A percentile compares a stretch with the other conserved stretches of the same genome.
These are phyloP conservation scores for Galerina sulciceps DNA, from an alignment of 768 basidiomycete genomes.

Conservation along the genomic window DNA sequence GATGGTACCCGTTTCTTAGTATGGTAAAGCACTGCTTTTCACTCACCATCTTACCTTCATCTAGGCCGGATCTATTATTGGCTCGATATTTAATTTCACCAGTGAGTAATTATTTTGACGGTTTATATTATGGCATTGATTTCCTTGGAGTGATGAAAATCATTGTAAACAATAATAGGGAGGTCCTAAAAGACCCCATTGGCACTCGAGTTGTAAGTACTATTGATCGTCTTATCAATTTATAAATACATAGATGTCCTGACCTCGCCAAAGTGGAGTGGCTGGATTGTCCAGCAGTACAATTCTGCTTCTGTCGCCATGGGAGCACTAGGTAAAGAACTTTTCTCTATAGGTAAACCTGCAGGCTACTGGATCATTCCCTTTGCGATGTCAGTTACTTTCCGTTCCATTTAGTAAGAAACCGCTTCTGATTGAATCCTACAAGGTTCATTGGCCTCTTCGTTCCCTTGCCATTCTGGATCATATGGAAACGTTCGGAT, in stretches of 20 bases:
- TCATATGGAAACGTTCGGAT: conserved; percentile 41
- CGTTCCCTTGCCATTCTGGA: conserved; percentile 53
- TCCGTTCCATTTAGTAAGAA: not conserved
- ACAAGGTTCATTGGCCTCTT: conserved; percentile 52
- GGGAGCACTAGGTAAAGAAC: conserved; percentile 56
- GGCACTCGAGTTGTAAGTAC: conserved; percentile 48
- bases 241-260: not conserved
- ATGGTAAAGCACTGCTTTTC: not conserved
- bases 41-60: not conserved
- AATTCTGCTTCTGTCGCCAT: conserved; percentile 60
- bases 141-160: conserved; percentile 46
- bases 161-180: conserved; percentile 50
- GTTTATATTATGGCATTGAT: not conserved
- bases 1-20: conserved; percentile 31
- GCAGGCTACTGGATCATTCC: conserved; percentile 46
- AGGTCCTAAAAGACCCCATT: conserved; percentile 48
- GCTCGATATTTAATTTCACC: conserved; percentile 55
- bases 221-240: not conserved
- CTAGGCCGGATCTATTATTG: conserved; percentile 49
- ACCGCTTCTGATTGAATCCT: not conserved
- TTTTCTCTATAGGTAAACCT: conserved; percentile 55
- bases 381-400: conserved; percentile 42
- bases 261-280: conserved; percentile 41
- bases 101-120: conserved; percentile 29
- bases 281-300: conserved; percentile 56